A percentile compares a stretch with the other conserved stretches of the same genome.
Evolutionary conservation across 768 basidiomycete genomes (phyloP).

Genomic region (Lactifluus piperatus): DNA sequence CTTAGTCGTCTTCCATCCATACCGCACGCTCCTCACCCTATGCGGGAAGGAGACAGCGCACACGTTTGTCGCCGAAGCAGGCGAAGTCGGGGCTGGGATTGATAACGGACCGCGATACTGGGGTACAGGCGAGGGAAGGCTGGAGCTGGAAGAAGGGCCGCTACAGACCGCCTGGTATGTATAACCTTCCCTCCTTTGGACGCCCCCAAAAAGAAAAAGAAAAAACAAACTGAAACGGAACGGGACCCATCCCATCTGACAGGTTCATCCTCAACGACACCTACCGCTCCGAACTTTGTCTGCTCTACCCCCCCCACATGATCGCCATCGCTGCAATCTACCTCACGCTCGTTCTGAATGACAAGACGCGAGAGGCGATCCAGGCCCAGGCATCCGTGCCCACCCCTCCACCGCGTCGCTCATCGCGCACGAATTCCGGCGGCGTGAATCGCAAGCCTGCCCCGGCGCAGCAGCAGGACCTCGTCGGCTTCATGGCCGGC

Average conservation of each 20-base stretch:
- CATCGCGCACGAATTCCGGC: slow-evolving; percentile 38
- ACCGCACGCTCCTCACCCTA: slow-evolving; percentile 75
- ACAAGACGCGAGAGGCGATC: slow-evolving; percentile 41
- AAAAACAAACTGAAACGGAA: neutral
- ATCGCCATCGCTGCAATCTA: slow-evolving; percentile 91
- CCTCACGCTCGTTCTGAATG: slow-evolving; percentile 72
- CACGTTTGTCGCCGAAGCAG: slow-evolving; percentile 45
- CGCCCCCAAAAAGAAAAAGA: too few species aligned
- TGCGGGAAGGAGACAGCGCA: slow-evolving; percentile 50
- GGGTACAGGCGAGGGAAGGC: slow-evolving; percentile 72
- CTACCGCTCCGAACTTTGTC: slow-evolving; percentile 85
- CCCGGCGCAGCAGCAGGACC: slow-evolving; percentile 39
- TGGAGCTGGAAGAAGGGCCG: slow-evolving; percentile 66
- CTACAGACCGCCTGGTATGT: slow-evolving; percentile 88
- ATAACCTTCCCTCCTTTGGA: neutral
- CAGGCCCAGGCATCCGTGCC: slow-evolving; percentile 23
- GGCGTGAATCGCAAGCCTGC: slow-evolving; percentile 26
- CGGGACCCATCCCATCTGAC: neutral
- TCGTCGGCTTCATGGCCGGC: slow-evolving; percentile 74
- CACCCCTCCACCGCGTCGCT: slow-evolving; percentile 42
- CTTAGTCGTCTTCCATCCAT: slow-evolving; percentile 87
- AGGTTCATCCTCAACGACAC: slow-evolving; percentile 98
- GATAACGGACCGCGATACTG: slow-evolving; percentile 61
- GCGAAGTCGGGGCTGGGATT: slow-evolving; percentile 43
- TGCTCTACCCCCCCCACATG: slow-evolving; percentile 92